These are phyloP conservation scores for Botryotinia narcissicola DNA, from an alignment of 2,329 filamentous ascomycete genomes.

Conservation along the genomic window DNA sequence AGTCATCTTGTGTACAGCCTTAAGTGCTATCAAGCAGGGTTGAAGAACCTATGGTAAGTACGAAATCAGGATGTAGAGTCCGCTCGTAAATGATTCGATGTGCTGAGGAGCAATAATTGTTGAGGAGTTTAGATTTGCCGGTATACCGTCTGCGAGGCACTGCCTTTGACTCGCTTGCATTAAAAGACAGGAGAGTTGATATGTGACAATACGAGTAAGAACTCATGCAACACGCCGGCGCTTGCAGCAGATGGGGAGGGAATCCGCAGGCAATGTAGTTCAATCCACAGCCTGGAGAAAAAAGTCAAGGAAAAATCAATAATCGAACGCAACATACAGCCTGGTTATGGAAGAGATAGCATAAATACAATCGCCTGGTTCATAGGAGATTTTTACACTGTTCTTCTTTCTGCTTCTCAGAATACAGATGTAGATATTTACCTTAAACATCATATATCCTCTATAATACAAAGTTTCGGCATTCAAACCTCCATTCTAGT, in stretches of 20 bases:
- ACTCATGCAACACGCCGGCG: not conserved
- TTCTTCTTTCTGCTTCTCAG: not conserved
- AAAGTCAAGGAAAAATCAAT: not conserved
- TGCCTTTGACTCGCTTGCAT: not conserved
- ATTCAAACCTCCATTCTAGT: not conserved
- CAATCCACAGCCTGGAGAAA: not conserved
- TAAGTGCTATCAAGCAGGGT: conserved; percentile 10
- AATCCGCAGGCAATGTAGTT: not conserved
- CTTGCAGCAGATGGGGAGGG: not conserved
- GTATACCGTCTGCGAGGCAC: not conserved
- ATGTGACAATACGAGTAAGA: not conserved
- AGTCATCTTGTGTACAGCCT: not conserved
- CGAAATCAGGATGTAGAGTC: too few species aligned
- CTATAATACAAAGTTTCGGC: conserved; percentile 12
- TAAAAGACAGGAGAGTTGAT: not conserved
- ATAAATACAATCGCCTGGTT: not conserved
- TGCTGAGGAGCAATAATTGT: not conserved
- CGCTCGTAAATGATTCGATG: not conserved
- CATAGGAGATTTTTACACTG: not conserved
- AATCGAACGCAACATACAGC: not conserved
- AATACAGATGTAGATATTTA: not conserved
- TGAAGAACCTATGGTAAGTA: not conserved
- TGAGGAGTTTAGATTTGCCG: not conserved
- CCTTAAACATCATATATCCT: not conserved
- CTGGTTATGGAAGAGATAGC: not conserved